Conservation (phyloP, 2,329 filamentous ascomycete genomes). For the Nothomitra cinnamomea region DNA sequence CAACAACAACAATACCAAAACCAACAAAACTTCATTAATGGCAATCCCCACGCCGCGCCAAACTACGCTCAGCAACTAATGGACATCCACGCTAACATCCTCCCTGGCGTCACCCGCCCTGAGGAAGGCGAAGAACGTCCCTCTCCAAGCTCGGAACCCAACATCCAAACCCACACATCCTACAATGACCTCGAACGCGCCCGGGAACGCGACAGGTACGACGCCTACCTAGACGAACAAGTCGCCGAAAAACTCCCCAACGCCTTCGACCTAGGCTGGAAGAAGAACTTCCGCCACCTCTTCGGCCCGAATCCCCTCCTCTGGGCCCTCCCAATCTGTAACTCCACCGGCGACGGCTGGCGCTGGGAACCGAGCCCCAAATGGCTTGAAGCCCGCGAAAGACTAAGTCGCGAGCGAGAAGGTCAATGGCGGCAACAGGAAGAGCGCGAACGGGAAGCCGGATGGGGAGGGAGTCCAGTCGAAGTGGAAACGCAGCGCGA, state of each 20-base stretch:
- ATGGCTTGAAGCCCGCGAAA: conserved; percentile 58
- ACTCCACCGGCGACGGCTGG: conserved; percentile 86
- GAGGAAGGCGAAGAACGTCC: conserved; percentile 59
- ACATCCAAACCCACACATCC: conserved; percentile 29
- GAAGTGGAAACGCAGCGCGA: neutral
- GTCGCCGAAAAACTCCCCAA: conserved; percentile 79
- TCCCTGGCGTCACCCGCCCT: conserved; percentile 62
- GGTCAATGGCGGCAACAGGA: neutral
- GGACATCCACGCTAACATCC: conserved; percentile 65
- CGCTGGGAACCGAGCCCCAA: conserved; percentile 70
- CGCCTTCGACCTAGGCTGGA: conserved; percentile 81
- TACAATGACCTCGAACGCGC: conserved; percentile 43
- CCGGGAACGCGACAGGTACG: conserved; percentile 50
- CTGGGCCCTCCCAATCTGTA: conserved; percentile 70
- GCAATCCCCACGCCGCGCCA: conserved; percentile 31
- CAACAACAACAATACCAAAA: conserved; percentile 28
- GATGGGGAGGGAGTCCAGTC: neutral
- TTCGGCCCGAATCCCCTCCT: conserved; percentile 57
- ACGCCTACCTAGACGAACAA: conserved; percentile 74
- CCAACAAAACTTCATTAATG: conserved; percentile 25
- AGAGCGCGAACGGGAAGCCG: conserved; percentile 1
- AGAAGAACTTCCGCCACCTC: conserved; percentile 61
- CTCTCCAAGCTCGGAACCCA: conserved; percentile 13
- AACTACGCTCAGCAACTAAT: conserved; percentile 56
- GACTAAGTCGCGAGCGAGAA: conserved; percentile 28